Evolutionary conservation across 148 eudicot species (phyloP).

Genomic region (Camellia sinensis): DNA sequence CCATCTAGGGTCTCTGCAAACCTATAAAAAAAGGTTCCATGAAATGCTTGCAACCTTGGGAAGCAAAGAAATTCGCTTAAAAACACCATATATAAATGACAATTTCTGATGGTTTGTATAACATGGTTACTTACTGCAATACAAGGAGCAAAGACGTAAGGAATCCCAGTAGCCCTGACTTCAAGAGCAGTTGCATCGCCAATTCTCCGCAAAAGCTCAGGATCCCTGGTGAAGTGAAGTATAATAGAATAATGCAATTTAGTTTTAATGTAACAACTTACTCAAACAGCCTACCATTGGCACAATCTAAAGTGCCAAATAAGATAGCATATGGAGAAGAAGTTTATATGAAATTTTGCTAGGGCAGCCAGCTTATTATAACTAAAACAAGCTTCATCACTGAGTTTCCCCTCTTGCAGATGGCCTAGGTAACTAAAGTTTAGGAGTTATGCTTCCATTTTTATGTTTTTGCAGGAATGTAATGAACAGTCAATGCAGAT

Average conservation of each 20-base stretch:
- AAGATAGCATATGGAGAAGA: neutral
- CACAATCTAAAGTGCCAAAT: neutral
- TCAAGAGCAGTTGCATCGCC: too few species aligned
- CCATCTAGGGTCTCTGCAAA: conserved; percentile 90
- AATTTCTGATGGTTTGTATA: neutral
- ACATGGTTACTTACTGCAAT: conserved; percentile 35
- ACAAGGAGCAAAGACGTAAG: too few species aligned
- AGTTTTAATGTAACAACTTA: neutral
- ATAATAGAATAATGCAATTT: neutral
- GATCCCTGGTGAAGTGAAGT: conserved; percentile 42
- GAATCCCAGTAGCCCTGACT: too few species aligned
- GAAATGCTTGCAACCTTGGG: conserved; percentile 8
- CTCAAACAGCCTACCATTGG: neutral
- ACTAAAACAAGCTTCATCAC: neutral
- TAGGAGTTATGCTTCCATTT: neutral
- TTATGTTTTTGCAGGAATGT: neutral
- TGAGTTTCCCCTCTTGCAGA: neutral
- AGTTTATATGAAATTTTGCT: neutral
- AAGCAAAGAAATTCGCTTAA: neutral
- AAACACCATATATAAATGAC: too few species aligned
- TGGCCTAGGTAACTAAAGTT: too few species aligned
- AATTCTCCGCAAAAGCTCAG: conserved; percentile 18
- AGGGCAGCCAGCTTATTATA: too few species aligned
- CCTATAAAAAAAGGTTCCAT: conserved; percentile 36
- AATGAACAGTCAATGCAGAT: conserved; percentile 3